A percentile compares a stretch with the other conserved stretches of the same genome.
Conservation (phyloP, 257 asterid species). For the Salvia hispanica region DNA sequence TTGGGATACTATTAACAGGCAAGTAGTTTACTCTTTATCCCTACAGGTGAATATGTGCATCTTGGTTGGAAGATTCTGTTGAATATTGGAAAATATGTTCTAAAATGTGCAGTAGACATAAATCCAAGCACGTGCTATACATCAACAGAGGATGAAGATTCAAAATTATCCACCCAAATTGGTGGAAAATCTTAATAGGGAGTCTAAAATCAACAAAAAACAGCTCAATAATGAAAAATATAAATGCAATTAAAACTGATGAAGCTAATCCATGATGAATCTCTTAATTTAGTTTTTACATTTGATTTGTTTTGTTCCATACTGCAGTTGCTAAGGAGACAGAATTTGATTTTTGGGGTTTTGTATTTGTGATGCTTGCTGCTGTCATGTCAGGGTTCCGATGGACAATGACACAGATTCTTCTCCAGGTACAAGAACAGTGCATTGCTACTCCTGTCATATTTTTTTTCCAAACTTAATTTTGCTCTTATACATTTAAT, state of each 20-base stretch:
- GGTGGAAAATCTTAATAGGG: neutral
- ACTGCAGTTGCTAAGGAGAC: constrained; percentile 92
- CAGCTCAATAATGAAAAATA: neutral
- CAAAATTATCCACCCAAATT: neutral
- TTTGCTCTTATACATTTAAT: constrained; percentile 8
- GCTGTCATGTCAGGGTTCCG: constrained; percentile 98
- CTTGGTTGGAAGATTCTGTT: neutral
- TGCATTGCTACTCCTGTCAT: constrained; percentile 8
- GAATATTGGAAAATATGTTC: neutral
- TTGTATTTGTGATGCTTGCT: constrained; percentile 88
- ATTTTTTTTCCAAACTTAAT: constrained; percentile 4
- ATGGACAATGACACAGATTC: constrained; percentile 98
- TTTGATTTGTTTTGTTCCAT: constrained; percentile 28
- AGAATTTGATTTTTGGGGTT: constrained; percentile 89
- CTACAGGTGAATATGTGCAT: neutral
- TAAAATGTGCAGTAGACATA: neutral
- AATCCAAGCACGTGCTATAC: neutral
- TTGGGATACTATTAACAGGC: constrained; percentile 89
- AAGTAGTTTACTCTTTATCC: constrained; percentile 20
- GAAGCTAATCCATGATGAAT: neutral
- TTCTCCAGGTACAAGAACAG: constrained; percentile 74
- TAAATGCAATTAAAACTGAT: neutral
- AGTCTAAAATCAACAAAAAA: too few relatives aligned
- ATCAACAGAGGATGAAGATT: too few relatives aligned
- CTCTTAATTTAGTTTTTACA: constrained; percentile 2